Conservation (phyloP, 805 yeast genomes). For the Pichia eremophila region DNA sequence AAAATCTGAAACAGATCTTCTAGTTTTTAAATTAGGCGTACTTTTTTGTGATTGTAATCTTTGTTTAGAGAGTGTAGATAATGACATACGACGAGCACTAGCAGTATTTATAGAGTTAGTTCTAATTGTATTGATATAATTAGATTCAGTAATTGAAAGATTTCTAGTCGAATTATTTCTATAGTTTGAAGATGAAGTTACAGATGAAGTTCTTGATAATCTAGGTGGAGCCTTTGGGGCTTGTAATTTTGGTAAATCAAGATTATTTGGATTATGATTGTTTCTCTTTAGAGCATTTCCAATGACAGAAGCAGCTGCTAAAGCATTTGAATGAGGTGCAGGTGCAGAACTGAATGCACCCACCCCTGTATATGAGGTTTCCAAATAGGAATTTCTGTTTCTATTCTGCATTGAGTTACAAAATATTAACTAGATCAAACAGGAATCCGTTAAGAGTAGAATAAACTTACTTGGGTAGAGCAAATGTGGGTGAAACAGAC, state of each 20-base stretch:
- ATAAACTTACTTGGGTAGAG: too few relatives aligned
- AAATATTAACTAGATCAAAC: not conserved
- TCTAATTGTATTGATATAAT: not conserved
- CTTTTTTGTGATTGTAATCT: conserved; percentile 9
- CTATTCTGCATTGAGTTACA: conserved; percentile 1
- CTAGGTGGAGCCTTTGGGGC: conserved; percentile 3
- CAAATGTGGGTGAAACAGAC: too few relatives aligned
- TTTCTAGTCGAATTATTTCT: not conserved
- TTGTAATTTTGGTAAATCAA: conserved; percentile 25
- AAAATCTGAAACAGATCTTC: conserved; percentile 12
- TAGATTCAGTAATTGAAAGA: not conserved
- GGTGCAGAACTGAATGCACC: conserved; percentile 13
- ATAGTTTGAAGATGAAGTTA: conserved; percentile 12
- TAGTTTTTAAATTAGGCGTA: conserved; percentile 4
- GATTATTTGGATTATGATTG: conserved; percentile 21
- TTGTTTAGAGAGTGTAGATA: conserved; percentile 6
- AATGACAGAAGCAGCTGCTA: conserved; percentile 55
- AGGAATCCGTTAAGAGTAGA: too few relatives aligned
- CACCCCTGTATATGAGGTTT: conserved; percentile 13
- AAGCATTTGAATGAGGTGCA: conserved; percentile 38
- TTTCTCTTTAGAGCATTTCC: conserved; percentile 38
- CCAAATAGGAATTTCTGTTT: conserved; percentile 6
- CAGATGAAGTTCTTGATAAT: conserved; percentile 2
- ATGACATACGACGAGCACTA: conserved; percentile 9
- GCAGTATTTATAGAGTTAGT: conserved; percentile 7